These are phyloP conservation scores for Salix koriyanagi DNA, from an alignment of 345 rosid genomes.

Conservation along the genomic window DNA sequence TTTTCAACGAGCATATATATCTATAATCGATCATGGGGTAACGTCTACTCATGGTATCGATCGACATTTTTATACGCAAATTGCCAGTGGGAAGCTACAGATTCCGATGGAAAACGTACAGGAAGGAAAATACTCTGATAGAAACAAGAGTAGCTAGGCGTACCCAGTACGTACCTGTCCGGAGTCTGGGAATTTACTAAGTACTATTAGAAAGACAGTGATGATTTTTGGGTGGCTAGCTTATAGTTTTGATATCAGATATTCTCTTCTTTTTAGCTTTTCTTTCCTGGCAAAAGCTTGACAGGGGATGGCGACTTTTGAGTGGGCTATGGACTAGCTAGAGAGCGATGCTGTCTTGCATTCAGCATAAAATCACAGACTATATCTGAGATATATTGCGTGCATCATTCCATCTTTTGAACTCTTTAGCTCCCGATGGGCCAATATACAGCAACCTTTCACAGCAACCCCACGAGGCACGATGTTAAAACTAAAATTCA, in stretches of 20 bases:
- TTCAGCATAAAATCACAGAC: conserved; percentile 42
- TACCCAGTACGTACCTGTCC: background rate
- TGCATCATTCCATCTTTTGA: conserved; percentile 48
- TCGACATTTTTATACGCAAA: background rate
- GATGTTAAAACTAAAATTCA: conserved; percentile 31
- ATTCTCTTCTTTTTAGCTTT: background rate
- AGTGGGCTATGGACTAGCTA: conserved; percentile 16
- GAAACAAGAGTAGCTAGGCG: background rate
- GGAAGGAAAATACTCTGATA: background rate
- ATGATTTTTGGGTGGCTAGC: no score
- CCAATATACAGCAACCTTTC: conserved; percentile 18
- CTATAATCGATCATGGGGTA: background rate
- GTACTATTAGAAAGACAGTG: conserved; percentile 8
- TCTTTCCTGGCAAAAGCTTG: conserved; percentile 1
- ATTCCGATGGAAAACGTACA: background rate
- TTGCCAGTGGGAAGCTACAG: background rate
- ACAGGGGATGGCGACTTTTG: conserved; percentile 26
- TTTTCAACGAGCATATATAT: no score
- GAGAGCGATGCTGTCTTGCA: conserved; percentile 40
- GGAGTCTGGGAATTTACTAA: background rate
- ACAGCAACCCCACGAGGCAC: conserved; percentile 37
- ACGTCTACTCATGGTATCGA: background rate
- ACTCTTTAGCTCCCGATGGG: conserved; percentile 28
- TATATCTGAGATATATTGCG: conserved; percentile 14
- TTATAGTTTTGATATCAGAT: background rate